A percentile compares a stretch with the other conserved stretches of the same genome.
Conservation (phyloP, 1,284 basidiomycete species). For the Retiboletus flavoniger region DNA sequence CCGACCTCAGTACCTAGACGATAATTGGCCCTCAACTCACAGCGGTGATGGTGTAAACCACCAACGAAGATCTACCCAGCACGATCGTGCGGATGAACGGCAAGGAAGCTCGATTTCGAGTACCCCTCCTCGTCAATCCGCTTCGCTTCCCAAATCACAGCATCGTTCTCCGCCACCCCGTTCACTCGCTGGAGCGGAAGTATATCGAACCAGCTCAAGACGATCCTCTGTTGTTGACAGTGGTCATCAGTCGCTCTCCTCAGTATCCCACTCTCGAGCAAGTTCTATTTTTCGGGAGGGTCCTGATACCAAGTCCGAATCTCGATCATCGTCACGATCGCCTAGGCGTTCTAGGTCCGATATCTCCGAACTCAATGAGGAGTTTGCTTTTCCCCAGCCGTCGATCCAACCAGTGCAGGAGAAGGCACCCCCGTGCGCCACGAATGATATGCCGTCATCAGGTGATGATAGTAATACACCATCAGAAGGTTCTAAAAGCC, state of each 20-base stretch:
- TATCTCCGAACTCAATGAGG: conserved; percentile 31
- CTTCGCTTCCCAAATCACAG: conserved; percentile 20
- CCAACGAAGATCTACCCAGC: conserved; percentile 16
- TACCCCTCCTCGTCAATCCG: conserved; percentile 29
- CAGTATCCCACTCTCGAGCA: conserved; percentile 23
- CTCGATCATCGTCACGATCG: conserved; percentile 41
- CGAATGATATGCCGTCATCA: conserved; percentile 14
- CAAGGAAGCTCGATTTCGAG: conserved; percentile 37
- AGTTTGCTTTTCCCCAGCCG: conserved; percentile 16
- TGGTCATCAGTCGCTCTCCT: conserved; percentile 15
- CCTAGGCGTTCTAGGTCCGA: conserved; percentile 36
- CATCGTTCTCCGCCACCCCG: conserved; percentile 23
- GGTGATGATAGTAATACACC: conserved; percentile 9
- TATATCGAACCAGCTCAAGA: conserved; percentile 3
- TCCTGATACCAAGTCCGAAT: conserved; percentile 30
- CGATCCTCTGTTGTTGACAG: conserved; percentile 8
- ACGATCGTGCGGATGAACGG: conserved; percentile 30
- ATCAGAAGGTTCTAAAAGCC: conserved; percentile 22
- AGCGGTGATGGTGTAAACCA: conserved; percentile 18
- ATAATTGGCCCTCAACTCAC: conserved; percentile 23
- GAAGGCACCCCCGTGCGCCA: conserved; percentile 14
- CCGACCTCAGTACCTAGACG: conserved; percentile 39
- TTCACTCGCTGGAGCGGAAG: conserved; percentile 10
- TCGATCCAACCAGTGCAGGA: conserved; percentile 28
- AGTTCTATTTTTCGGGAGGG: conserved; percentile 29